Evolutionary conservation across 2,329 filamentous ascomycete species (phyloP).

Genomic region (Sporothrix schenckii): DNA sequence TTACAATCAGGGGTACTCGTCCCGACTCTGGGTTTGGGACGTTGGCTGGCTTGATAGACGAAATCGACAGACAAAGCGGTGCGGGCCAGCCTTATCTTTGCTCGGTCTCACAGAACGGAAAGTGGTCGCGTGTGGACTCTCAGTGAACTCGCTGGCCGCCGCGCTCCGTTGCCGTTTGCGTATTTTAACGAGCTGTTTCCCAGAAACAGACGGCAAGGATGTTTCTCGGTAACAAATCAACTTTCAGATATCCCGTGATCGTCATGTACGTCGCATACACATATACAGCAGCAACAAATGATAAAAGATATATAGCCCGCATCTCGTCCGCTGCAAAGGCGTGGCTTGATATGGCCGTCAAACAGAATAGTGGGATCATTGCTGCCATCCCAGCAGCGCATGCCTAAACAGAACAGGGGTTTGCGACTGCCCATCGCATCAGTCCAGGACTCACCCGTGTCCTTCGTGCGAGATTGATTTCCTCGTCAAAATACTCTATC

Average conservation of each 20-base stretch:
- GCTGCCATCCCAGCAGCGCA: too few relatives aligned
- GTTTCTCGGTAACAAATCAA: not conserved
- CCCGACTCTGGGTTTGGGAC: not conserved
- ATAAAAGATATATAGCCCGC: not conserved
- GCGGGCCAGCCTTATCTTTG: conserved; percentile 28
- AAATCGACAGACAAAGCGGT: not conserved
- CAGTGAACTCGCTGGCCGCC: conserved; percentile 9
- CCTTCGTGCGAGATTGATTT: too few relatives aligned
- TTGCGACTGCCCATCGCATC: not conserved
- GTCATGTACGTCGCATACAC: not conserved
- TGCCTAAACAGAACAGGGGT: too few relatives aligned
- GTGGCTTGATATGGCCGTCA: too few relatives aligned
- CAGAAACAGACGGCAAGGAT: not conserved
- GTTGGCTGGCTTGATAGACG: not conserved
- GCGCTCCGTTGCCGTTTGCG: not conserved
- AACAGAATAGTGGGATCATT: too few relatives aligned
- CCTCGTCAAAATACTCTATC: too few relatives aligned
- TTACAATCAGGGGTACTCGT: not conserved
- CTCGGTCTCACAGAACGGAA: too few relatives aligned
- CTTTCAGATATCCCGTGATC: not conserved
- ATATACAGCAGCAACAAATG: too few relatives aligned
- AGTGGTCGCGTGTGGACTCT: not conserved
- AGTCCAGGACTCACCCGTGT: not conserved
- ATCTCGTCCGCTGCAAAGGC: not conserved
- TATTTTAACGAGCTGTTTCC: not conserved